Evolutionary conservation across 2,329 filamentous ascomycete species (phyloP).

Genomic region (Pyrenochaeta sp.): DNA sequence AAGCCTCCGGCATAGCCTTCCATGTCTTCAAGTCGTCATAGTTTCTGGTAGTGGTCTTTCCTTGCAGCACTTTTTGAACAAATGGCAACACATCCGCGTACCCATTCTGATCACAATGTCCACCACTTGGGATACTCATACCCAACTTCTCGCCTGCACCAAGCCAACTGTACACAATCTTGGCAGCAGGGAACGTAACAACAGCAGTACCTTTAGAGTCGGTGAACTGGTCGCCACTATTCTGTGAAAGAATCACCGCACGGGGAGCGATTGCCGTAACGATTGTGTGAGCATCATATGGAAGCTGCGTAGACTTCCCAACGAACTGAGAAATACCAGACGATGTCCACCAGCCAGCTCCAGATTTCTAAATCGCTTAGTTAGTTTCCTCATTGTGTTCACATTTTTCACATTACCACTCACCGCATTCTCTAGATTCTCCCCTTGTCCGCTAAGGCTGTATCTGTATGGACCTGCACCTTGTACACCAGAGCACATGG

Average conservation of each 20-base stretch:
- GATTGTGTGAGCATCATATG: conserved; percentile 48
- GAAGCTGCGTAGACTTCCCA: conserved; percentile 37
- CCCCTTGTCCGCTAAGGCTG: conserved; percentile 54
- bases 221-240: conserved; percentile 54
- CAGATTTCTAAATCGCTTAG: conserved; percentile 33
- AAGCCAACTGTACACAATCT: conserved; percentile 44
- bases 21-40: conserved; percentile 56
- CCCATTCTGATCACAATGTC: conserved; percentile 59
- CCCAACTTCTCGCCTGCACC: conserved; percentile 48
- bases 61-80: conserved; percentile 58
- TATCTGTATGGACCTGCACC: conserved; percentile 47
- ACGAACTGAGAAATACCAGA: conserved; percentile 45
- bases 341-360: conserved; percentile 46
- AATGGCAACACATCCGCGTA: conserved; percentile 58
- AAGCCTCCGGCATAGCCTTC: conserved; percentile 55
- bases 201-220: conserved; percentile 58
- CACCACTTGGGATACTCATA: conserved; percentile 57
- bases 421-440: conserved; percentile 52
- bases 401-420: neutral
- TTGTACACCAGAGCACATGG: conserved; percentile 46
- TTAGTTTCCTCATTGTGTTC: conserved; percentile 11
- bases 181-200: conserved; percentile 43
- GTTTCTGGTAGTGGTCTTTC: conserved; percentile 55
- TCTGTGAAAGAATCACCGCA: conserved; percentile 44
- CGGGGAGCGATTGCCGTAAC: conserved; percentile 45